Evolutionary conservation across 495 filamentous ascomycete species (phyloP).

Genomic region (Chlorociboria aeruginascens): DNA sequence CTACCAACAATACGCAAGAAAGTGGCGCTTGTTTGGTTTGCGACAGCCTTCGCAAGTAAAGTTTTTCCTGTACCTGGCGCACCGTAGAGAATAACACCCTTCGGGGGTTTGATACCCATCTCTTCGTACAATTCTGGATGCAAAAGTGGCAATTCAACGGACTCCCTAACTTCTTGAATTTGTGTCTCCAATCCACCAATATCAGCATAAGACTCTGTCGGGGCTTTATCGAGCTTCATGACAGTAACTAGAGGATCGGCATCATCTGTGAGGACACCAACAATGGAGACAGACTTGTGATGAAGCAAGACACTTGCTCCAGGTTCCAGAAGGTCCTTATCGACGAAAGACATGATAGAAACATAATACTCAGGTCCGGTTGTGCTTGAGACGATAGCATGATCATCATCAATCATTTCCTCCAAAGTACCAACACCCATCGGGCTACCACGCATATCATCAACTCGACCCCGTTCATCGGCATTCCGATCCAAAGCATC

Average conservation of each 20-base stretch:
- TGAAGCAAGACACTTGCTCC: slow-evolving; percentile 92
- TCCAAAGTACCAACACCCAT: slow-evolving; percentile 98
- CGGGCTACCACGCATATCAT: slow-evolving; percentile 96
- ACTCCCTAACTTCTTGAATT: slow-evolving; percentile 96
- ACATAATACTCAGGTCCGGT: slow-evolving; percentile 99
- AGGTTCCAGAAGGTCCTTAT: slow-evolving; percentile 96
- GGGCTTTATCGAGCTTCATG: slow-evolving; percentile 99
- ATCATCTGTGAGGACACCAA: slow-evolving; percentile 94
- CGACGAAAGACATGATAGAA: slow-evolving; percentile 99
- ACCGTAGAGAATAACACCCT: slow-evolving; percentile 98
- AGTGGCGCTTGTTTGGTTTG: slow-evolving; percentile 96
- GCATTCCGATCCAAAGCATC: slow-evolving; percentile 72
- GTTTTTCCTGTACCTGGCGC: slow-evolving; percentile 97
- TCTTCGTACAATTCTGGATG: slow-evolving; percentile 98
- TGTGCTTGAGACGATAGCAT: slow-evolving; percentile 95
- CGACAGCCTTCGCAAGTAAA: slow-evolving; percentile 91
- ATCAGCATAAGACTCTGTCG: slow-evolving; percentile 96
- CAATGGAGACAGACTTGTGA: slow-evolving; percentile 96
- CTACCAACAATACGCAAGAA: slow-evolving; percentile 97
- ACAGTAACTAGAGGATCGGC: slow-evolving; percentile 92
- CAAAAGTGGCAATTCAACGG: slow-evolving; percentile 88
- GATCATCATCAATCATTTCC: slow-evolving; percentile 99
- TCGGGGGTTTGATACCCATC: slow-evolving; percentile 99
- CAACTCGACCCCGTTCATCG: slow-evolving; percentile 89
- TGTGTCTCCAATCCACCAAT: slow-evolving; percentile 92